Percentiles rank a stretch among this genome's conserved stretches.
phyloP scores from a whole-genome alignment of 768 basidiomycete species.

The Boletus insuetus region DNA sequence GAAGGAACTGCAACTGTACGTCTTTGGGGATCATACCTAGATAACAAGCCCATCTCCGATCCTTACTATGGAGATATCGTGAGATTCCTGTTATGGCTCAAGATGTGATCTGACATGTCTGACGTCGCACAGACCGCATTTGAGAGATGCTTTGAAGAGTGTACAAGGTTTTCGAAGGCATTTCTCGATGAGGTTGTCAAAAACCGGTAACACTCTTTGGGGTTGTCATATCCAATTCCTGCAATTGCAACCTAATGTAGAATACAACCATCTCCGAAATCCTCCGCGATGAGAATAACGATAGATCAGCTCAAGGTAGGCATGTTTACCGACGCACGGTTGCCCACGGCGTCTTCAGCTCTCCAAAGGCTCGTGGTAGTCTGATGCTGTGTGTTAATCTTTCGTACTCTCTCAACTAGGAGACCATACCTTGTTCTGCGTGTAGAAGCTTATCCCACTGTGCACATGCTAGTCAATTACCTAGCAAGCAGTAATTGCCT shows the following conservation, averaged over 20 bases:
- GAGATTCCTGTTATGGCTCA: conserved; percentile 22
- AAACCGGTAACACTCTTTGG: conserved; percentile 7
- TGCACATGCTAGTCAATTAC: neutral
- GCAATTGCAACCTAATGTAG: conserved; percentile 5
- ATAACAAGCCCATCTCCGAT: conserved; percentile 70
- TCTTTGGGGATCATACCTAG: conserved; percentile 81
- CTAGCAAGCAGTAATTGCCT: neutral
- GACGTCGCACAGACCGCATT: conserved; percentile 57
- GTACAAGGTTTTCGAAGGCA: conserved; percentile 68
- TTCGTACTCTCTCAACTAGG: neutral
- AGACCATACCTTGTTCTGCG: conserved; percentile 76
- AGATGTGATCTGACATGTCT: conserved; percentile 2
- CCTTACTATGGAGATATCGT: conserved; percentile 80
- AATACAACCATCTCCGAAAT: conserved; percentile 4
- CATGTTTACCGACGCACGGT: conserved; percentile 82
- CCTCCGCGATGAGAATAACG: neutral
- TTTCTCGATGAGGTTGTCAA: conserved; percentile 67
- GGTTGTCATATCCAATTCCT: neutral
- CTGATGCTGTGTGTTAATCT: conserved; percentile 37
- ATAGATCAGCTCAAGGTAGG: conserved; percentile 57
- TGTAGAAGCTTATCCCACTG: conserved; percentile 93
- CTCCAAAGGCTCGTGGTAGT: conserved; percentile 94
- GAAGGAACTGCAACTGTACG: conserved; percentile 61
- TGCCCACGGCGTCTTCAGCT: conserved; percentile 78
- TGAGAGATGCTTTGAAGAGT: conserved; percentile 76